phyloP scores from a whole-genome alignment of 2,329 filamentous ascomycete species.

The Sporothrix pseudoabietina region DNA sequence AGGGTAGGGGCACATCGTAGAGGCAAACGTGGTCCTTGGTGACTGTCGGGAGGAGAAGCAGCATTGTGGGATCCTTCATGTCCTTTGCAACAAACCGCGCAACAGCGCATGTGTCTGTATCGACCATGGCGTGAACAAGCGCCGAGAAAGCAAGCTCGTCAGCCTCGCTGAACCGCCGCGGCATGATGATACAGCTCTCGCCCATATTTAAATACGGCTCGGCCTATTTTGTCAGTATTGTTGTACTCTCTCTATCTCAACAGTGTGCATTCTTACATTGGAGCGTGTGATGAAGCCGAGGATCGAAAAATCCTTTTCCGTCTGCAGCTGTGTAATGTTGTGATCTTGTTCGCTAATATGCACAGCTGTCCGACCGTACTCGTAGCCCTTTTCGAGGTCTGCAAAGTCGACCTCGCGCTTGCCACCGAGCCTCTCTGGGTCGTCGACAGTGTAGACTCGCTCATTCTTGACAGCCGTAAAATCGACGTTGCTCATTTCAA shows the following conservation, averaged over 20 bases:
- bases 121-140: slow-evolving; percentile 81
- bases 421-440: slow-evolving; percentile 72
- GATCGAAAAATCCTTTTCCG: slow-evolving; percentile 72
- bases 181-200: slow-evolving; percentile 74
- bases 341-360: slow-evolving; percentile 86
- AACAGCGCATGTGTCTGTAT: slow-evolving; percentile 82
- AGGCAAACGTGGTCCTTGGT: slow-evolving; percentile 81
- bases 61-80: slow-evolving; percentile 71
- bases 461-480: slow-evolving; percentile 74
- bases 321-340: slow-evolving; percentile 86
- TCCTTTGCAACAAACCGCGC: slow-evolving; percentile 85
- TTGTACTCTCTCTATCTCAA: too few relatives aligned
- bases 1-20: slow-evolving; percentile 87
- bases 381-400: slow-evolving; percentile 86
- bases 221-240: slow-evolving; percentile 55
- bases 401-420: slow-evolving; percentile 82
- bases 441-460: slow-evolving; percentile 79
- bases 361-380: slow-evolving; percentile 90
- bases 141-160: slow-evolving; percentile 85
- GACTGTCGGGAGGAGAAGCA: slow-evolving; percentile 78
- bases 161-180: slow-evolving; percentile 76
- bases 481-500: slow-evolving; percentile 48
- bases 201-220: slow-evolving; percentile 85
- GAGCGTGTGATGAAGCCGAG: slow-evolving; percentile 80
- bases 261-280: slow-evolving; percentile 54